phyloP scores from a whole-genome alignment of 1,284 basidiomycete genomes.

The Leucoagaricus sp. region DNA sequence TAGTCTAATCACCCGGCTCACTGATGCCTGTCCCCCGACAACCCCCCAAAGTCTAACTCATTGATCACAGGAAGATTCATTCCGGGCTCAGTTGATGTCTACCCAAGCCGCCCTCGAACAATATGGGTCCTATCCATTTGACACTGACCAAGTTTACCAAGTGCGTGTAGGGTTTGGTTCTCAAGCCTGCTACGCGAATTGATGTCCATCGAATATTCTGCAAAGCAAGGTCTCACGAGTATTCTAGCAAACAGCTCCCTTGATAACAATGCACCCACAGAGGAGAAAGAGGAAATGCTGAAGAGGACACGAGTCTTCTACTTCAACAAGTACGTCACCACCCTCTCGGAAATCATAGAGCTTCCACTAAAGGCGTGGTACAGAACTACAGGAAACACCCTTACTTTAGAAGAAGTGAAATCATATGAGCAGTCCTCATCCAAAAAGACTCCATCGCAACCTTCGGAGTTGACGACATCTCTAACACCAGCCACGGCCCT shows the following conservation, averaged over 20 bases:
- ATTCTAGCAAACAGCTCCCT: conserved; percentile 48
- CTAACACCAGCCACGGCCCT: conserved; percentile 1
- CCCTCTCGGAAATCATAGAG: background rate
- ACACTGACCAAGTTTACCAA: conserved; percentile 58
- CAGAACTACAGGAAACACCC: conserved; percentile 41
- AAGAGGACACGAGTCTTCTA: conserved; percentile 65
- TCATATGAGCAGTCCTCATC: conserved; percentile 27
- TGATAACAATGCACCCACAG: conserved; percentile 36
- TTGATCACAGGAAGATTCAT: no score
- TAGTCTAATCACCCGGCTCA: no score
- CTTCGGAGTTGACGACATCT: background rate
- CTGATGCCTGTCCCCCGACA: no score
- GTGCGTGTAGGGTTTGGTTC: conserved; percentile 33
- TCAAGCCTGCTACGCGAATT: background rate
- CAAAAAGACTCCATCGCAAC: background rate
- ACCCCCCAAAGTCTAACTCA: no score
- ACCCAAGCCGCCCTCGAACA: conserved; percentile 26
- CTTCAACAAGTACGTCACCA: conserved; percentile 57
- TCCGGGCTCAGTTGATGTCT: background rate
- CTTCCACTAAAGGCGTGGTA: background rate
- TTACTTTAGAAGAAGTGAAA: conserved; percentile 41
- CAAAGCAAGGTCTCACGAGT: conserved; percentile 65
- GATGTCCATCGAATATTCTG: conserved; percentile 9
- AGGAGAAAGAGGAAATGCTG: conserved; percentile 48
- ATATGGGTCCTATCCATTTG: conserved; percentile 51